These are phyloP conservation scores for Alternaria gaisen DNA, from an alignment of 2,329 filamentous ascomycete genomes.

Conservation along the genomic window DNA sequence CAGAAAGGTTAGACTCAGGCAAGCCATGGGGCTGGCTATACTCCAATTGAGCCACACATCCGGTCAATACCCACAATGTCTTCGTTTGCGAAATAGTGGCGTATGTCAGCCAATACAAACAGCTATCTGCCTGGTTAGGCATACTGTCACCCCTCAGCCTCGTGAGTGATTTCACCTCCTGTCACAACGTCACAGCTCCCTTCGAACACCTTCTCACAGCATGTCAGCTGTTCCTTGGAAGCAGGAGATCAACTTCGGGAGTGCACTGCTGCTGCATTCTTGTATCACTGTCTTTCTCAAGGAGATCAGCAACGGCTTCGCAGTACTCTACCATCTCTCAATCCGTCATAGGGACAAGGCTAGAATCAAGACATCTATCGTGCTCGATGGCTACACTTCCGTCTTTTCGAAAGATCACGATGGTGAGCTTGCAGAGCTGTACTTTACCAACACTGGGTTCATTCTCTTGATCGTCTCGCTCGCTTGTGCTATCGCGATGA, in stretches of 20 bases:
- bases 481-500: slow-evolving; percentile 12
- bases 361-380: neutral
- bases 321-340: neutral
- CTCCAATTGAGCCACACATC: neutral
- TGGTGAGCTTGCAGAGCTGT: slow-evolving; percentile 13
- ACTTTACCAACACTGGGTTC: slow-evolving; percentile 14
- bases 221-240: neutral
- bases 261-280: neutral
- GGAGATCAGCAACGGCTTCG: neutral
- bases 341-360: neutral
- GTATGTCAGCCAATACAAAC: neutral
- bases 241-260: slow-evolving; percentile 1
- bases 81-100: neutral
- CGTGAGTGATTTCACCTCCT: neutral
- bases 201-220: neutral
- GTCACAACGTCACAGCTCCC: neutral
- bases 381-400: slow-evolving; percentile 12
- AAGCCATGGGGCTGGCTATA: neutral
- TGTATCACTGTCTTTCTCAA: slow-evolving; percentile 1
- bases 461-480: slow-evolving; percentile 10
- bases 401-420: slow-evolving; percentile 8
- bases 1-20: neutral
- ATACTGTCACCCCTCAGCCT: neutral
- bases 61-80: neutral
- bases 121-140: neutral